Base-by-base conservation (phyloP, 805 yeast genomes). In the Saccharomycopsis capsularis region DNA sequence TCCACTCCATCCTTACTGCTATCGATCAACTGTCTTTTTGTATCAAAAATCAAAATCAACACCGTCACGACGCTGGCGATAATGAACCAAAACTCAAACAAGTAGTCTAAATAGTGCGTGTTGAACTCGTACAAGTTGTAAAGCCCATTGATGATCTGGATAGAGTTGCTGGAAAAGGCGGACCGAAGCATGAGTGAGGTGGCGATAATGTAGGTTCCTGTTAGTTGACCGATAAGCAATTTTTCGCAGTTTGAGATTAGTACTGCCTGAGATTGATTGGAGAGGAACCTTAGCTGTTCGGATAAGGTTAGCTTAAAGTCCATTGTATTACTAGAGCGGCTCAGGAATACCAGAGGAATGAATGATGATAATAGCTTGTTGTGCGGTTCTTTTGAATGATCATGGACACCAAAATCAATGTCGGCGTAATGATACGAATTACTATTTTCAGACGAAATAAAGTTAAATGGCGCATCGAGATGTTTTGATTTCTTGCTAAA, bases 141-240 rank as follows among this genome's bases (percentile, higher is more conserved):
- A 13, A 51, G 29, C 15, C 36, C 32, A 37, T 51, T 44, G 34
- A 51, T 40, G 13, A 48, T 29, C 3, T 37, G 30, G 18, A 51
- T 42, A 3, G 54, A 51, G 21, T 44, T 47, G 7, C 13, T 24
- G 5, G 45, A 30, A 19, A 51, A 43, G 16, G 44, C 43, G n/a
- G 52, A 42, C 34, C 52, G 30, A 4, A 51, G 23, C 52, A 51
- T 48, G 23, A 51, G 32, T 4, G 54, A 48, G 3, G 51, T 51
- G 3, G 51, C 37, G 18, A 51, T 47, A 19, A 51, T 40, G 29
- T 51, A 51, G 3, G 35, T 37, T 3, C 42, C 52, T 4, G 51
- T 48, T 25, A 51, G 32, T 19, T 42, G 40, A 16, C 49, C 9
- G 19, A 51, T 44, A 27, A 51, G 19, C 3, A 51, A 24, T 21